phyloP scores from a whole-genome alignment of 2,329 filamentous ascomycete genomes.

The Exophiala dermatitidis region DNA sequence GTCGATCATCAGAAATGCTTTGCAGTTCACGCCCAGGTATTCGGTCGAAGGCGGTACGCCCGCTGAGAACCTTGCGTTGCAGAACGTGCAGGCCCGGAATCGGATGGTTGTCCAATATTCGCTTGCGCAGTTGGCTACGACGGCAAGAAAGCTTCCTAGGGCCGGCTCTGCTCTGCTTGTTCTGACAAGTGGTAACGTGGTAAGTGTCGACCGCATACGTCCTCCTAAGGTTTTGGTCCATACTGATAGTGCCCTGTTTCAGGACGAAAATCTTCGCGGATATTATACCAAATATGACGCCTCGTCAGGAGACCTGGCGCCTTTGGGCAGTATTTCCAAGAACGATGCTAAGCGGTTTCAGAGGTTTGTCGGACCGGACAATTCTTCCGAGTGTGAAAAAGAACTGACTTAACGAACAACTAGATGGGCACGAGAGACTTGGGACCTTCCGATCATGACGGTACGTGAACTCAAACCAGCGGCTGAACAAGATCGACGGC shows the following conservation, averaged over 20 bases:
- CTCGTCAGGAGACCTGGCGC: conserved; percentile 52
- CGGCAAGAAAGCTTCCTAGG: conserved; percentile 15
- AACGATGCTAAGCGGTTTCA: conserved; percentile 67
- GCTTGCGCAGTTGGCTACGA: conserved; percentile 16
- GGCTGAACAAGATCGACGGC: not conserved
- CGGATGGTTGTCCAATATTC: conserved; percentile 51
- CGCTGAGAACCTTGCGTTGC: conserved; percentile 57
- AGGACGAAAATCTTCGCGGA: conserved; percentile 40
- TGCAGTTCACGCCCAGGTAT: conserved; percentile 57
- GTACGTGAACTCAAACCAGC: not conserved
- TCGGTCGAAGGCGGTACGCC: conserved; percentile 56
- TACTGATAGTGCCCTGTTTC: not conserved
- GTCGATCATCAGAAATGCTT: conserved; percentile 39
- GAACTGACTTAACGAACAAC: no score
- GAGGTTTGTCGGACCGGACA: conserved; percentile 21
- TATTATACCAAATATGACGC: conserved; percentile 68
- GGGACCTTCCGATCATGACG: conserved; percentile 51
- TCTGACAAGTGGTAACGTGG: conserved; percentile 49
- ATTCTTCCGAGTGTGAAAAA: no score
- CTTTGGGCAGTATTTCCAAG: conserved; percentile 56
- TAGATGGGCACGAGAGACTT: conserved; percentile 50
- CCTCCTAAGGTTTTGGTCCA: conserved; percentile 10
- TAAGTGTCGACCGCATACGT: not conserved
- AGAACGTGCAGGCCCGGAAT: conserved; percentile 58
- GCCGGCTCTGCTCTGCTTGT: conserved; percentile 18